Evolutionary conservation across 2,329 filamentous ascomycete species (phyloP).

Genomic region (Blastomyces parvus): DNA sequence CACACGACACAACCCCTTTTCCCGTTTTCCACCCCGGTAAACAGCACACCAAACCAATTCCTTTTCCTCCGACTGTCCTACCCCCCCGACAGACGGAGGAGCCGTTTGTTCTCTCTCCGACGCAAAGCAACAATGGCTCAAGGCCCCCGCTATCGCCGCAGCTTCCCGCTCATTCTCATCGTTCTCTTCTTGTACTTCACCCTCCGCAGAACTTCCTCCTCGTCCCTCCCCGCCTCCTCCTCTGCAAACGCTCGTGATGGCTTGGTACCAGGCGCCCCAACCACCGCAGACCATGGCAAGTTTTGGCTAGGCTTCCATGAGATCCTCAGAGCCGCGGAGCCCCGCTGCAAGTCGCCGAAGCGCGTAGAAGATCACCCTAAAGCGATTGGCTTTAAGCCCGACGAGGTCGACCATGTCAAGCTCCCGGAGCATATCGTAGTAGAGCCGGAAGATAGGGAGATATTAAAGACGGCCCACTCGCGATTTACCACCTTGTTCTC

Average conservation of each 20-base stretch:
- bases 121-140: conserved; percentile 8
- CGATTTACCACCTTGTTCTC: conserved; percentile 12
- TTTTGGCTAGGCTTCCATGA: conserved; percentile 16
- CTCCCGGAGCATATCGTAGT: conserved; percentile 15
- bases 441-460: conserved; percentile 11
- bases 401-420: conserved; percentile 12
- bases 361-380: conserved; percentile 12
- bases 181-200: conserved; percentile 10
- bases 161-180: conserved; percentile 9
- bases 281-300: conserved; percentile 12
- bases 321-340: conserved; percentile 14
- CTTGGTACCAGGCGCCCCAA: background rate
- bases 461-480: conserved; percentile 15
- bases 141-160: conserved; percentile 11
- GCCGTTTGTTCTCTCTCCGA: background rate
- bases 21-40: background rate
- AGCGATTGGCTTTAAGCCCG: conserved; percentile 16
- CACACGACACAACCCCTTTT: background rate
- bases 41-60: too few relatives aligned
- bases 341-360: conserved; percentile 14
- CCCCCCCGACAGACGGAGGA: background rate
- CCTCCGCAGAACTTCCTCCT: conserved; percentile 1
- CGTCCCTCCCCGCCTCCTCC: background rate
- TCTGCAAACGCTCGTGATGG: background rate
- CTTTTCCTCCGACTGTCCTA: background rate